phyloP scores from a whole-genome alignment of 331 rosid species.

The Acacia pycnantha region DNA sequence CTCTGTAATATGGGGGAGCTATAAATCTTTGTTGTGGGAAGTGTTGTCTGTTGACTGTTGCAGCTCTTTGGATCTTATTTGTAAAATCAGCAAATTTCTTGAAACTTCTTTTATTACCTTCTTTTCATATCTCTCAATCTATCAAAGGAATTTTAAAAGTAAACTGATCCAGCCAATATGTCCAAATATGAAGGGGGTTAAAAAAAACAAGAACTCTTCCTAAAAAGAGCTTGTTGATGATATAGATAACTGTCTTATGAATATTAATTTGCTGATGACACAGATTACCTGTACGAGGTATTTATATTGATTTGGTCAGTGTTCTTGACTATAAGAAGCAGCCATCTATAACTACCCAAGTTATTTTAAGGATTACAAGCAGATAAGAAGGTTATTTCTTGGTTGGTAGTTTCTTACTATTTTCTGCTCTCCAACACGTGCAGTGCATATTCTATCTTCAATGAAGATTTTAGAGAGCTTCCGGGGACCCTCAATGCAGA shows the following conservation, averaged over 20 bases:
- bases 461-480: conserved; percentile 93
- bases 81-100: not conserved
- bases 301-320: not conserved
- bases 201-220: not conserved
- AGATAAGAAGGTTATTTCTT: conserved; percentile 16
- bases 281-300: not conserved
- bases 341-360: not conserved
- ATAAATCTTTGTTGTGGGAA: not conserved
- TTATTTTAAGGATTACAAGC: not conserved
- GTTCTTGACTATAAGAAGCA: not conserved
- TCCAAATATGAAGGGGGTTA: not conserved
- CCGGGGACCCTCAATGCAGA: conserved; percentile 94
- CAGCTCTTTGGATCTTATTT: not conserved
- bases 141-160: not conserved
- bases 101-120: not conserved
- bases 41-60: not conserved
- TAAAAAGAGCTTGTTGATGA: not conserved
- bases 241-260: not conserved
- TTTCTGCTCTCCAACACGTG: conserved; percentile 18
- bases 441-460: conserved; percentile 97
- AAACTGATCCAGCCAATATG: not conserved
- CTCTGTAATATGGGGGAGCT: not conserved
- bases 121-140: not conserved
- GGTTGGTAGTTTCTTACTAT: not conserved
- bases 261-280: not conserved